Base-by-base conservation (phyloP, 1,284 basidiomycete species). In the Polyporus tsugae region DNA sequence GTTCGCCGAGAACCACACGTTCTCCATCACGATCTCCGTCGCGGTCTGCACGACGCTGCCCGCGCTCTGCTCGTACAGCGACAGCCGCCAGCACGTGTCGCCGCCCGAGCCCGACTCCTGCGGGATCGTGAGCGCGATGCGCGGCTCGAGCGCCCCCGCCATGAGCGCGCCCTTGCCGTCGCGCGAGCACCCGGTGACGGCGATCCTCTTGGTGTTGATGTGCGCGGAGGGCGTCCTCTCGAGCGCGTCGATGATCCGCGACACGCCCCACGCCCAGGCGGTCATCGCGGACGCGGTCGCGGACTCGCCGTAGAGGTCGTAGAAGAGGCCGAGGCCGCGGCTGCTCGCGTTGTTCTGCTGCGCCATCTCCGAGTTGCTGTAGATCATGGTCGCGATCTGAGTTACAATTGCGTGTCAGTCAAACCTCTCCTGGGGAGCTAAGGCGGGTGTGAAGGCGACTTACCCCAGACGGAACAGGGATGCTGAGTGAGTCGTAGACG, bases 31-130 rank as follows among this genome's bases (percentile, higher is more conserved):
- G 70, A 87, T 87, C 75, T 88, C 84, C 19, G 81, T 80, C 11
- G 86, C 84, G 9, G 83, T 84, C 76, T 87, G 84, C 6, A 83
- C 83, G 62, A 73, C 74, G 29, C 77, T 75, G 1, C 83, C 82
- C 36, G 71, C 69, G 63, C 76, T 72, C 71, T 78, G 76, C 79
- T 84, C 80, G 58, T 72, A 81, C 66, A 85, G 80, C 55, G 85
- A 86, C 62, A 88, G 79, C 38, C 87, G 82, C 87, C 86, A 88
- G 78, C 84, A 86, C n/a, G 83, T 83, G 46, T 82, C 82, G 19
- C 86, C 87, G 46, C 87, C 87, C 10, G 85, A 86, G 29, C 87
- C 86, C 17, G 86, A 87, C 75, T 87, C 86, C 75, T 87, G 85
- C 13, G 86, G 85, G 73, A 88, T 85, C 15, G 86, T 87, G 67